Percentiles rank a stretch among this genome's conserved stretches.
phyloP scores from a whole-genome alignment of 306 rosid species.

The Cucumis hystrix region DNA sequence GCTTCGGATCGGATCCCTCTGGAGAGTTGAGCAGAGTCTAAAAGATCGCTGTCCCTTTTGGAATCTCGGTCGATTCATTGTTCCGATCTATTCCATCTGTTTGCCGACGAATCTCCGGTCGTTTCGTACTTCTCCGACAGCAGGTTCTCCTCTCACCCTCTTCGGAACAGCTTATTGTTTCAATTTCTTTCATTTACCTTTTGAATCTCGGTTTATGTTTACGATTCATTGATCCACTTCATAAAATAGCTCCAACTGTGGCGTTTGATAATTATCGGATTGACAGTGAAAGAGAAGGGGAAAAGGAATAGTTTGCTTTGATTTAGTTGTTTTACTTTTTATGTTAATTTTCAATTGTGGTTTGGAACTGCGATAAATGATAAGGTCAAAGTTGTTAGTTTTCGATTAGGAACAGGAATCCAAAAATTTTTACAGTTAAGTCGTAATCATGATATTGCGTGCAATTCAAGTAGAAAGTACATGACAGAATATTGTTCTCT shows the following conservation, averaged over 20 bases:
- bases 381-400: neutral
- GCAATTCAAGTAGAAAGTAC: neutral
- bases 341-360: neutral
- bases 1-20: neutral
- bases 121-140: neutral
- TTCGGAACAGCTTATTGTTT: neutral
- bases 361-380: neutral
- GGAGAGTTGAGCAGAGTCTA: neutral
- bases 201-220: neutral
- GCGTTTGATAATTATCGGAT: neutral
- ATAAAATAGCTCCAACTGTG: neutral
- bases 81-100: neutral
- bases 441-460: neutral
- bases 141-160: constrained; percentile 4
- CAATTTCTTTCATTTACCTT: neutral
- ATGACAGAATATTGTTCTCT: neutral
- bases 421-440: neutral
- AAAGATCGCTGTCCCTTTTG: neutral
- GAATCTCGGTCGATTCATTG: neutral
- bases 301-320: neutral
- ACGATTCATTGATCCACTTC: neutral
- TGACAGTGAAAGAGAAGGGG: neutral
- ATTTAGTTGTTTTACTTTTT: neutral
- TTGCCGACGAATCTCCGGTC: neutral
- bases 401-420: neutral